Percentiles rank a stretch among this genome's conserved stretches.
These are phyloP conservation scores for Solanum sparsipilum DNA, from an alignment of 257 asterid species.

Conservation along the genomic window DNA sequence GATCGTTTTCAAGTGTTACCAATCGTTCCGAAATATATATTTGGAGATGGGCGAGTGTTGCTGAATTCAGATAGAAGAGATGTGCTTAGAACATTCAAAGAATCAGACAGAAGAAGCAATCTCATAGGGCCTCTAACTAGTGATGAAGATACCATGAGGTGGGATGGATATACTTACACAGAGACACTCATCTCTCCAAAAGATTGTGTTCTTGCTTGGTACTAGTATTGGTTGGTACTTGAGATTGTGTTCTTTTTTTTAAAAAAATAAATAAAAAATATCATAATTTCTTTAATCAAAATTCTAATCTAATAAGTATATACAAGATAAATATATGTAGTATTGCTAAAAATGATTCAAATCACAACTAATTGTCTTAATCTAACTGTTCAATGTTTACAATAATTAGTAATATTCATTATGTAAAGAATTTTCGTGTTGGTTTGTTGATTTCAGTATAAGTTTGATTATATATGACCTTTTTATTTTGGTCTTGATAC, in stretches of 20 bases:
- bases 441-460: not conserved
- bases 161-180: not conserved
- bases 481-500: not conserved
- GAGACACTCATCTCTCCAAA: not conserved
- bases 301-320: no score
- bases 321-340: not conserved
- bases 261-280: no score
- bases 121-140: not conserved
- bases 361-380: no score
- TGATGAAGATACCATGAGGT: not conserved
- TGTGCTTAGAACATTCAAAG: not conserved
- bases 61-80: not conserved
- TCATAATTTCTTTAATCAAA: no score
- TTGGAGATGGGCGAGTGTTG: not conserved
- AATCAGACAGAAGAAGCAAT: not conserved
- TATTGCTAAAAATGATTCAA: not conserved
- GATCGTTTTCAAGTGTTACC: not conserved
- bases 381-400: not conserved
- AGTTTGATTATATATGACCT: no score
- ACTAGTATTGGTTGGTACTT: not conserved
- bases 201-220: not conserved
- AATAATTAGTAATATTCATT: not conserved
- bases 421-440: not conserved
- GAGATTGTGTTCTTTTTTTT: no score
- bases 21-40: not conserved